A percentile compares a stretch with the other conserved stretches of the same genome.
Conservation (phyloP, 768 basidiomycete genomes). For the Podaxis sp. region DNA sequence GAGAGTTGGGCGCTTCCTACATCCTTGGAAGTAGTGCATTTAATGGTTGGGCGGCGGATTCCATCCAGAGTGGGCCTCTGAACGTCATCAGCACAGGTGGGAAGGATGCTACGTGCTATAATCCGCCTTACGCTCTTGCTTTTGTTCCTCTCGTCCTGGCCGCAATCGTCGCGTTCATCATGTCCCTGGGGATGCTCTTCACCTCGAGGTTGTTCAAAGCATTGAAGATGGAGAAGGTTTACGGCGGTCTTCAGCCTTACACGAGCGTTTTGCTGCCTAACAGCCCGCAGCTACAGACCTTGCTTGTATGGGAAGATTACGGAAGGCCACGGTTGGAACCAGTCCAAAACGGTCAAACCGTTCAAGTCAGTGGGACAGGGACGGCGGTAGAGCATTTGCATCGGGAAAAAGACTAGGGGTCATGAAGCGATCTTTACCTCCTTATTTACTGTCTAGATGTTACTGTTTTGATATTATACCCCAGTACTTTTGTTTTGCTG, state of each 20-base stretch:
- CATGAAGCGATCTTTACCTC: not conserved
- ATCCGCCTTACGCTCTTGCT: not conserved
- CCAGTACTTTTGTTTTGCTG: not conserved
- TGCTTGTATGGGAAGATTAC: not conserved
- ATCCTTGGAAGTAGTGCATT: not conserved
- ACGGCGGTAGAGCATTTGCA: not conserved
- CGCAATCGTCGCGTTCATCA: not conserved
- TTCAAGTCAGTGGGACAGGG: not conserved
- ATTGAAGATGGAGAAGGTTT: not conserved
- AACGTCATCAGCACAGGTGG: not conserved
- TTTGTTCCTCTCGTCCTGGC: not conserved
- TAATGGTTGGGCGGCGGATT: not conserved
- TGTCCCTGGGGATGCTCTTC: slow-evolving; percentile 1
- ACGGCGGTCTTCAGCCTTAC: not conserved
- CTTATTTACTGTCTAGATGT: no score
- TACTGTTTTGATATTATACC: not conserved
- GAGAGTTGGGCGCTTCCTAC: not conserved
- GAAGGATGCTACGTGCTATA: not conserved
- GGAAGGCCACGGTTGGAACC: not conserved
- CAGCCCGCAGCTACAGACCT: not conserved
- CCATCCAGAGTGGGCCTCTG: not conserved
- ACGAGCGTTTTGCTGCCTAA: not conserved
- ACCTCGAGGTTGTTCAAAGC: not conserved
- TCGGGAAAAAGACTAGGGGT: not conserved
- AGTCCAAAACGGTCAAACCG: not conserved